Evolutionary conservation across 495 filamentous ascomycete genomes (phyloP).

Genomic region (Neurospora sp.): DNA sequence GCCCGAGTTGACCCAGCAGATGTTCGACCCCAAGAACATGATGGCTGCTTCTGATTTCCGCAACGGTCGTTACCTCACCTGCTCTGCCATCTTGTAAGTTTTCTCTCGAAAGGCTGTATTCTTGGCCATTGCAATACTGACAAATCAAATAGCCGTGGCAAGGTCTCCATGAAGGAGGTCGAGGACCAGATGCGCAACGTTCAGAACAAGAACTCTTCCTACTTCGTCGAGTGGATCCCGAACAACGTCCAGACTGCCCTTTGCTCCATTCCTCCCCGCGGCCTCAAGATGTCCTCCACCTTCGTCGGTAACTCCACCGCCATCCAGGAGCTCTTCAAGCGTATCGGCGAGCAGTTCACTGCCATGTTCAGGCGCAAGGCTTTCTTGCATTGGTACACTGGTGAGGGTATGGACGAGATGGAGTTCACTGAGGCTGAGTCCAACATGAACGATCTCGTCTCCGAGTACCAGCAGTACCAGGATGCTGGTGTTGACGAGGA

Average conservation of each 20-base stretch:
- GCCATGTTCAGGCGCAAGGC: slow-evolving; percentile 99
- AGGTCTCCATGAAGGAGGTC: slow-evolving; percentile 99
- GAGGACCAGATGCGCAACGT: slow-evolving; percentile 99
- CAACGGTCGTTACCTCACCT: slow-evolving; percentile 98
- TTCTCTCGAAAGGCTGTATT: background rate
- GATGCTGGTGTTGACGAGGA: slow-evolving; percentile 79
- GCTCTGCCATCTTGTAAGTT: slow-evolving; percentile 87
- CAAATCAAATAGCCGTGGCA: slow-evolving; percentile 63
- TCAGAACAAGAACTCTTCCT: slow-evolving; percentile 99
- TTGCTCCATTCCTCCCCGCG: slow-evolving; percentile 96
- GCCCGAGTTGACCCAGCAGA: slow-evolving; percentile 98
- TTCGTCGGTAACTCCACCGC: slow-evolving; percentile 99
- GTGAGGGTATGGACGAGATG: slow-evolving; percentile 99
- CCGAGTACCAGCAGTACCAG: slow-evolving; percentile 99
- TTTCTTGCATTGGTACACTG: slow-evolving; percentile 99
- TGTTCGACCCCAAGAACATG: slow-evolving; percentile 99
- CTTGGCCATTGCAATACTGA: slow-evolving; percentile 15
- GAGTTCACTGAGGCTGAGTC: slow-evolving; percentile 99
- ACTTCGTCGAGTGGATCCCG: slow-evolving; percentile 99
- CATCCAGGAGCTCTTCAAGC: slow-evolving; percentile 99
- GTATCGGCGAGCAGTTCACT: slow-evolving; percentile 98
- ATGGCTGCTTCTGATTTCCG: slow-evolving; percentile 99
- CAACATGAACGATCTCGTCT: slow-evolving; percentile 99
- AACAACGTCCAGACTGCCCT: slow-evolving; percentile 99
- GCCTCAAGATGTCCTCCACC: slow-evolving; percentile 98